phyloP scores from a whole-genome alignment of 768 basidiomycete genomes.

The Tricholoma terreum region DNA sequence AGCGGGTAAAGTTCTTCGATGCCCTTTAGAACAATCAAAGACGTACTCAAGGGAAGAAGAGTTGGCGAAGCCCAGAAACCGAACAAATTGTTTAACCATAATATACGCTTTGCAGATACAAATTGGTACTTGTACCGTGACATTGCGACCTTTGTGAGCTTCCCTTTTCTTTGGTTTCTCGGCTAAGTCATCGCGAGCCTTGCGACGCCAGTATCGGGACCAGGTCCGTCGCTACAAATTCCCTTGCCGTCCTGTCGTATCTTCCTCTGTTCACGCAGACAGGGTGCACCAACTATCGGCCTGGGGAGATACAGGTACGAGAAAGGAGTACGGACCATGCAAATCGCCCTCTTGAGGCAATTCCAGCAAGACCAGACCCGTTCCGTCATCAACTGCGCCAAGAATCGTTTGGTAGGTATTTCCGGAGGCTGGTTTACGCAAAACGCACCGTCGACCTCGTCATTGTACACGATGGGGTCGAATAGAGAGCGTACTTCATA shows the following conservation, averaged over 20 bases:
- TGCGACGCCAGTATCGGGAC: too few species aligned
- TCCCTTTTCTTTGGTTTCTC: too few species aligned
- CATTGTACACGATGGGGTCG: neutral
- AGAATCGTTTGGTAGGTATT: neutral
- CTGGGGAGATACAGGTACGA: conserved; percentile 6
- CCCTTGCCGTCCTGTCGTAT: neutral
- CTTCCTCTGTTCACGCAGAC: conserved; percentile 2
- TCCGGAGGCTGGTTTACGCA: neutral
- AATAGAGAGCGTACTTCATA: neutral
- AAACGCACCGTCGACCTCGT: neutral
- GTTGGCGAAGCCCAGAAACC: too few species aligned
- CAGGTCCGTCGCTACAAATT: neutral
- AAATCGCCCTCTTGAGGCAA: conserved; percentile 1
- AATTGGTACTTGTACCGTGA: too few species aligned
- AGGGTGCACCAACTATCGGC: conserved; percentile 3
- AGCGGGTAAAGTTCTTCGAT: too few species aligned
- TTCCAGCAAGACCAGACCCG: conserved; percentile 6
- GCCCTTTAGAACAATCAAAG: too few species aligned
- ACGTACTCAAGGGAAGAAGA: too few species aligned
- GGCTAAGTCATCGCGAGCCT: too few species aligned
- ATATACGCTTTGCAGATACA: too few species aligned
- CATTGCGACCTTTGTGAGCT: too few species aligned
- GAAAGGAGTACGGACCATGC: conserved; percentile 6
- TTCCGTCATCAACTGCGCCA: conserved; percentile 3
- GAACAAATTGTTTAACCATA: too few species aligned